These are phyloP conservation scores for Populus simonii DNA, from an alignment of 345 rosid genomes.

Conservation along the genomic window DNA sequence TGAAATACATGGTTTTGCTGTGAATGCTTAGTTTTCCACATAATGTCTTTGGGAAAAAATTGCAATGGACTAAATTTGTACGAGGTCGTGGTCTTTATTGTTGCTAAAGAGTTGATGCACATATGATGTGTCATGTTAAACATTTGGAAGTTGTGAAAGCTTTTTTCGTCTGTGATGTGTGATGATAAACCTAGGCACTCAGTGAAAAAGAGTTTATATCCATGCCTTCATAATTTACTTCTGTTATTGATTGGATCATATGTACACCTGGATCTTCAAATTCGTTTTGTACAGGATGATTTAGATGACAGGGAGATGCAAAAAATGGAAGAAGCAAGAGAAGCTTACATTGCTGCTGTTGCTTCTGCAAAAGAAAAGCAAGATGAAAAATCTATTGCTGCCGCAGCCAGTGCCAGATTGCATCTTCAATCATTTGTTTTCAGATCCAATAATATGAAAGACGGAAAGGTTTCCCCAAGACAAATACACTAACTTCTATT, in stretches of 20 bases:
- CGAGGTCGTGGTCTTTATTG: no score
- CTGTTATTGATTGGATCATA: background rate
- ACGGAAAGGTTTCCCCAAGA: background rate
- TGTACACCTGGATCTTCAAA: conserved; percentile 1
- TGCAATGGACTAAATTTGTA: background rate
- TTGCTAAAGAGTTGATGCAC: background rate
- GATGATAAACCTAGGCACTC: background rate
- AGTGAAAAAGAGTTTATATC: background rate
- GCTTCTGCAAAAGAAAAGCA: conserved; percentile 61
- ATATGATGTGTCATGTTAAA: no score
- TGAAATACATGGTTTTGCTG: background rate
- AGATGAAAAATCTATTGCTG: conserved; percentile 78
- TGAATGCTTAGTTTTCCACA: background rate
- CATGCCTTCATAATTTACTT: background rate
- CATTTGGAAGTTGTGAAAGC: no score
- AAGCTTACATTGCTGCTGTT: conserved; percentile 68
- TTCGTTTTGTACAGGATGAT: conserved; percentile 45
- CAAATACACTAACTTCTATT: no score
- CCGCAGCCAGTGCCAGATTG: conserved; percentile 66
- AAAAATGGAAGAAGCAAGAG: conserved; percentile 79
- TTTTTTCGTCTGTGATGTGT: background rate
- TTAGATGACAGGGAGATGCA: conserved; percentile 44
- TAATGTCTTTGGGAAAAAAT: background rate
- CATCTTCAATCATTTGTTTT: conserved; percentile 66
- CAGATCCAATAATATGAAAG: conserved; percentile 20